Percentiles rank a stretch among this genome's conserved stretches.
Conservation (phyloP, 164 flowering plant genomes). For the Magnolia kwangsiensis region DNA sequence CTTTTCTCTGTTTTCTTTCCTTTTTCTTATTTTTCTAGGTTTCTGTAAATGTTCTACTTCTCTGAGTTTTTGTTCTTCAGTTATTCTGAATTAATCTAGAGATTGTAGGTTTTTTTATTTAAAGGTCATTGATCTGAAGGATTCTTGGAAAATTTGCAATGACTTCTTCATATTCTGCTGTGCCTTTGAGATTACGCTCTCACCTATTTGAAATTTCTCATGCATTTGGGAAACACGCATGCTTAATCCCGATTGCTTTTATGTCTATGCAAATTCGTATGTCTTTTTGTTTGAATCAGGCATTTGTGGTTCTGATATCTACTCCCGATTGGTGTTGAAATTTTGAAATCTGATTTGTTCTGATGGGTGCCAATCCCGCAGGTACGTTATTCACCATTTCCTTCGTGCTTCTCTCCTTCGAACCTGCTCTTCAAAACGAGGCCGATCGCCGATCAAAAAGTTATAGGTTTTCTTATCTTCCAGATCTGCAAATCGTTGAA, state of each 20-base stretch:
- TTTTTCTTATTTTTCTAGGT: too few relatives aligned
- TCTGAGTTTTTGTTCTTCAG: background rate
- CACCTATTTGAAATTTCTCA: background rate
- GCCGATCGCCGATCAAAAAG: too few relatives aligned
- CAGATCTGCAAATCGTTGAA: too few relatives aligned
- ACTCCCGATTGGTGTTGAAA: background rate
- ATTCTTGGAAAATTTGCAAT: too few relatives aligned
- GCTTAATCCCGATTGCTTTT: background rate
- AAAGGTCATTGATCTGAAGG: background rate
- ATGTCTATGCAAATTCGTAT: too few relatives aligned
- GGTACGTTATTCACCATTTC: too few relatives aligned
- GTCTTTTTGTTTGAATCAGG: too few relatives aligned
- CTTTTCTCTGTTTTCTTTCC: slow-evolving; percentile 3
- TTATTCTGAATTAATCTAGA: background rate
- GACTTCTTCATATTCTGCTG: background rate
- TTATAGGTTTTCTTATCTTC: too few relatives aligned
- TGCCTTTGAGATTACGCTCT: background rate
- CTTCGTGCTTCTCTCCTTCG: too few relatives aligned
- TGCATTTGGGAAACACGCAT: background rate
- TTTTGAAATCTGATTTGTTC: background rate
- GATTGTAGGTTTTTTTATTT: background rate
- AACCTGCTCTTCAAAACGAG: too few relatives aligned
- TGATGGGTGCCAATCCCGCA: background rate
- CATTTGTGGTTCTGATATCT: background rate
- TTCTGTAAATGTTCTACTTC: background rate